Evolutionary conservation across 2,329 filamentous ascomycete genomes (phyloP), one percentile per base, ranked within the genome.

Genomic region (Leptographium procerum): DNA sequence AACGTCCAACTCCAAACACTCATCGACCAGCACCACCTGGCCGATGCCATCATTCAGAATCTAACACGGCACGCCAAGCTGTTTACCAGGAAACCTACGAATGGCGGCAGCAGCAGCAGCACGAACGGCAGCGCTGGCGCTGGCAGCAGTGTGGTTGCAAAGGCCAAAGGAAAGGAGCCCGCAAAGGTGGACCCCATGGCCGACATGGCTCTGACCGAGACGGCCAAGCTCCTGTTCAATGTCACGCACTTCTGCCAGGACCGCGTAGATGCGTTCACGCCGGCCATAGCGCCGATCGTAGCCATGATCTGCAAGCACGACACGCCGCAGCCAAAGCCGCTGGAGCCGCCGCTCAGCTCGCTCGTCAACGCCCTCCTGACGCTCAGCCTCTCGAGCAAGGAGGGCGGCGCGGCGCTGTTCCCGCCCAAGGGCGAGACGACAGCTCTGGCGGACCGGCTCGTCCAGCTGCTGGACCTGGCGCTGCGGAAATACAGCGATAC

Each of bases 161-260:
- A 43, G 52, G 63, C 67, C 28, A 68, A 45, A 13, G 52, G n/a
- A 66, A 62, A 67, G 24, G 68, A 45, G 22, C 10, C 40, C 66
- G 13, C 52, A 24, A 59, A 52, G 45, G 63, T 63, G 14, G 73
- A 82, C 48, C 79, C 81, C 0, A 88, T 91, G 79, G 84, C 87
- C 63, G 84, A 87, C 60, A 84, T 92, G 82, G 90, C 91, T 0
- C 77, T 97, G 43, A 79, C 78, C 10, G 92, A 97, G 70, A 92
- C 88, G 0, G 75, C 94, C 55, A 96, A 95, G 67, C 78, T 97
- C 47, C 73, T 95, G 56, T 97, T 95, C 77, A 96, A 96, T 70
- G 77, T 96, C 57, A 88, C 87, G 1, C 85, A 91, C 65, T 84
- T 85, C 66, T 87, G 86, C 64, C 82, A 84, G 4, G 77, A 85